These are phyloP conservation scores for Staphylotrichum tortipilum DNA, from an alignment of 495 filamentous ascomycete species.

Conservation along the genomic window DNA sequence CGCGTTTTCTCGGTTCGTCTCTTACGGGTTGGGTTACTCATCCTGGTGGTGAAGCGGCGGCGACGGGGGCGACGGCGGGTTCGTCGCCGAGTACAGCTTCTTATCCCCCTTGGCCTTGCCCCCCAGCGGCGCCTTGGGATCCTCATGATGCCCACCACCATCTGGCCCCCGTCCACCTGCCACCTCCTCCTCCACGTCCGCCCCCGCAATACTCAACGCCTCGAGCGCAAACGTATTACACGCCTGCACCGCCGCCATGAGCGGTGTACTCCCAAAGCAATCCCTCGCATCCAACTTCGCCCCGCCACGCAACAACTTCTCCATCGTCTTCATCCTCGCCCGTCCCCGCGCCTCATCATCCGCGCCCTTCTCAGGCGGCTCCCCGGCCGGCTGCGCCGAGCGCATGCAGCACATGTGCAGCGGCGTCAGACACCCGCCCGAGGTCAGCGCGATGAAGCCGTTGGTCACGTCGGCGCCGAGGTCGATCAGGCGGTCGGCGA, in stretches of 20 bases:
- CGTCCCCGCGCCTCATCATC: slow-evolving; percentile 1
- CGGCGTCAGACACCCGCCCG: slow-evolving; percentile 15
- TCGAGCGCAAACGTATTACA: slow-evolving; percentile 14
- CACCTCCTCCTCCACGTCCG: background rate
- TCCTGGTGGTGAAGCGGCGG: too few relatives aligned
- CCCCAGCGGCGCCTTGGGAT: too few relatives aligned
- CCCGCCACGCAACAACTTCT: slow-evolving; percentile 22
- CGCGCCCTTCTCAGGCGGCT: background rate
- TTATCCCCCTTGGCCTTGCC: too few relatives aligned
- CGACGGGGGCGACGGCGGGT: too few relatives aligned
- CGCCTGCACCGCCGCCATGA: slow-evolving; percentile 21
- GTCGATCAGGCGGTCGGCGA: slow-evolving; percentile 24
- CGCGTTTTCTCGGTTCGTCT: too few relatives aligned
- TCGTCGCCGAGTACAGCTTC: too few relatives aligned
- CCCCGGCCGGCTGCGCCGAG: slow-evolving; percentile 12
- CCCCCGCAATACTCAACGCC: slow-evolving; percentile 16
- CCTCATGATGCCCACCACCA: background rate
- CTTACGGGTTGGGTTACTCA: too few relatives aligned
- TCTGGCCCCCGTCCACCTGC: background rate
- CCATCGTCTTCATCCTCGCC: slow-evolving; percentile 19
- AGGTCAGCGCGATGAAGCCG: slow-evolving; percentile 17
- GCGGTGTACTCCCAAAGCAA: slow-evolving; percentile 23
- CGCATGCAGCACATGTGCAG: slow-evolving; percentile 28
- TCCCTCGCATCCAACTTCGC: slow-evolving; percentile 23
- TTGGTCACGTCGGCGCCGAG: slow-evolving; percentile 23